These are phyloP conservation scores for Sporopachydermia lactativora DNA, from an alignment of 805 yeast species.

Conservation along the genomic window DNA sequence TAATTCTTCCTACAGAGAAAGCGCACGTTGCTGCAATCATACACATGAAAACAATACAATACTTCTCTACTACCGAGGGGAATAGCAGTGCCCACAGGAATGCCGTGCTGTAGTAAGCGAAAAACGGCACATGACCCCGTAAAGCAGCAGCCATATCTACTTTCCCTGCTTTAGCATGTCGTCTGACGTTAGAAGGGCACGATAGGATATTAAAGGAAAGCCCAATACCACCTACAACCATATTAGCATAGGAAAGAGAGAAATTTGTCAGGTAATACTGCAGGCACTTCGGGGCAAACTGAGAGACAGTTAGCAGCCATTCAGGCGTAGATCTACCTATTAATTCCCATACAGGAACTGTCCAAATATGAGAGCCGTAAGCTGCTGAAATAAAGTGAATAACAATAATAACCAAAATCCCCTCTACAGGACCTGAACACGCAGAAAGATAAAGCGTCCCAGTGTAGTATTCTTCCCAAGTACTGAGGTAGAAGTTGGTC, in stretches of 20 bases:
- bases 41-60: constrained; percentile 44
- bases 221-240: constrained; percentile 37
- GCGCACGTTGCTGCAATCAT: constrained; percentile 71
- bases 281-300: not conserved
- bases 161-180: constrained; percentile 25
- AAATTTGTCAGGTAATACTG: not conserved
- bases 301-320: not conserved
- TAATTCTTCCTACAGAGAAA: constrained; percentile 81
- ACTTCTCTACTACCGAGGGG: constrained; percentile 29
- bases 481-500: constrained; percentile 73
- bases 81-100: constrained; percentile 32
- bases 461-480: constrained; percentile 95
- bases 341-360: constrained; percentile 25
- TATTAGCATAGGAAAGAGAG: constrained; percentile 21
- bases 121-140: constrained; percentile 56
- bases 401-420: constrained; percentile 49
- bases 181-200: constrained; percentile 45
- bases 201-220: constrained; percentile 50
- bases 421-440: constrained; percentile 93
- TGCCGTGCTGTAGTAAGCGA: constrained; percentile 35
- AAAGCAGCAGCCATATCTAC: constrained; percentile 24
- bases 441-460: constrained; percentile 64
- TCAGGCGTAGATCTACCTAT: constrained; percentile 3
- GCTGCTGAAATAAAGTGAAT: constrained; percentile 51
- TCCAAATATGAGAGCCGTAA: constrained; percentile 61